A percentile compares a stretch with the other conserved stretches of the same genome.
phyloP scores from a whole-genome alignment of 2,329 filamentous ascomycete species.

The Colletotrichum truncatum region DNA sequence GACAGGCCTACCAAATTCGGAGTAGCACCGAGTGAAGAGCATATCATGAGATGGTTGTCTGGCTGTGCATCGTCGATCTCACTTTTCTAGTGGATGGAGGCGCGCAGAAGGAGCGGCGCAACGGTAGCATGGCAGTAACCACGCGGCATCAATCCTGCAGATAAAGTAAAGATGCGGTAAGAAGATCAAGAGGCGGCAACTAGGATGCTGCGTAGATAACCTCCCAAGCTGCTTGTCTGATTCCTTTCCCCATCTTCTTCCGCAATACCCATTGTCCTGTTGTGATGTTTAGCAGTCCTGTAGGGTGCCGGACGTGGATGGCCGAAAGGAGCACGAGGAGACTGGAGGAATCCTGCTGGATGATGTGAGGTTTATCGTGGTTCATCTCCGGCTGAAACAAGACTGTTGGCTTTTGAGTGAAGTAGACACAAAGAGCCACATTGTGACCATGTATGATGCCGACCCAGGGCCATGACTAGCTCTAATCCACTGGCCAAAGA shows the following conservation, averaged over 20 bases:
- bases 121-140: slow-evolving; percentile 10
- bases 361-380: no score
- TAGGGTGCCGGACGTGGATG: no score
- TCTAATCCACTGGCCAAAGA: no score
- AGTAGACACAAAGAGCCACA: no score
- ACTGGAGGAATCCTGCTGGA: no score
- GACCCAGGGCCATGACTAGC: no score
- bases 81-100: slow-evolving; percentile 20
- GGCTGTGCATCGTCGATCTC: slow-evolving; percentile 24
- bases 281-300: no score
- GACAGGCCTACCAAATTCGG: slow-evolving; percentile 6
- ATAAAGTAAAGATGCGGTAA: slow-evolving; percentile 28
- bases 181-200: slow-evolving; percentile 25
- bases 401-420: no score
- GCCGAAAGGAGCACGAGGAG: no score
- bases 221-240: background rate
- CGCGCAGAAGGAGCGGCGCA: background rate
- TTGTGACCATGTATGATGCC: no score
- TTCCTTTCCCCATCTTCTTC: background rate
- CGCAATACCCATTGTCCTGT: no score
- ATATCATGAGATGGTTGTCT: background rate
- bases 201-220: slow-evolving; percentile 1
- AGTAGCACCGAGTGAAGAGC: background rate
- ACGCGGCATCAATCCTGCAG: slow-evolving; percentile 26
- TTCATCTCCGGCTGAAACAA: no score